Evolutionary conservation across 2,329 filamentous ascomycete genomes (phyloP).

Genomic region (Grosmannia clavigera): DNA sequence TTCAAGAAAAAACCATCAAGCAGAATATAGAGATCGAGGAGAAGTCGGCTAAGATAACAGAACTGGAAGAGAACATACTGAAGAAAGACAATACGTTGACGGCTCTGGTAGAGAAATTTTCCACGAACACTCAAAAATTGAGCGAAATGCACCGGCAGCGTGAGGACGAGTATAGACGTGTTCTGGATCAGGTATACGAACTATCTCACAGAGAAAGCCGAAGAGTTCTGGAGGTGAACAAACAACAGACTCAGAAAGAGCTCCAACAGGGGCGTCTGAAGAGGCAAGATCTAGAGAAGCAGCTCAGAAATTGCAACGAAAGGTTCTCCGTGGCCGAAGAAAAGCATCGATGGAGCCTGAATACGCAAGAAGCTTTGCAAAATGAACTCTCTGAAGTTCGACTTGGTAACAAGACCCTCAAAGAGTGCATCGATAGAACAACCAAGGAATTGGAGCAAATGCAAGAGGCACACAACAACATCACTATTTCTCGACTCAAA

Average conservation of each 20-base stretch:
- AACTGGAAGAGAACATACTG: conserved; percentile 6
- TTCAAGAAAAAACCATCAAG: neutral
- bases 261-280: conserved; percentile 9
- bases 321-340: conserved; percentile 6
- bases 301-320: conserved; percentile 7
- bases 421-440: neutral
- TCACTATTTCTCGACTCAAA: conserved; percentile 4
- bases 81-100: neutral
- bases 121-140: conserved; percentile 1
- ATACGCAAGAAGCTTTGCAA: neutral
- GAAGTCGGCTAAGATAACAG: neutral
- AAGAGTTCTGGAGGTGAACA: conserved; percentile 4
- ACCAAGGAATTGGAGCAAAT: neutral
- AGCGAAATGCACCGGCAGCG: neutral
- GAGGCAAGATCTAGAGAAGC: conserved; percentile 7
- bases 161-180: conserved; percentile 7
- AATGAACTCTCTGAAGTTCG: conserved; percentile 3
- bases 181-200: conserved; percentile 1
- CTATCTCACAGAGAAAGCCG: conserved; percentile 4
- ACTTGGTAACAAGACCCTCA: neutral
- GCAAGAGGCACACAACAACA: neutral
- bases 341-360: neutral
- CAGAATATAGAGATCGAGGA: conserved; percentile 4
- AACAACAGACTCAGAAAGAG: conserved; percentile 1
- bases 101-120: neutral